These are phyloP conservation scores for Striga hermonthica DNA, from an alignment of 305 asterid species.

Conservation along the genomic window DNA sequence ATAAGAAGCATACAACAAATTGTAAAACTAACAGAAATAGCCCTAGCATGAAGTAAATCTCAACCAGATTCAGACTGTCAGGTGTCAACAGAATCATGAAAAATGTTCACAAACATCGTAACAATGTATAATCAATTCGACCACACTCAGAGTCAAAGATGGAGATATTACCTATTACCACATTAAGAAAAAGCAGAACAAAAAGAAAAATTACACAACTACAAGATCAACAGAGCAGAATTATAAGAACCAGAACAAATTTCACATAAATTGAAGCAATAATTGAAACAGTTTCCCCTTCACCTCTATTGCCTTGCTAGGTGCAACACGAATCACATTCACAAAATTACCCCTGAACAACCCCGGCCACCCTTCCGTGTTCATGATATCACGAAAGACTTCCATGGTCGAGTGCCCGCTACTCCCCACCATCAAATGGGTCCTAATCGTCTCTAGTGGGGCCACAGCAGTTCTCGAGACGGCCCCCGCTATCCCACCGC, in stretches of 20 bases:
- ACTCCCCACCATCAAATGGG: slow-evolving; percentile 95
- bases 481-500: slow-evolving; percentile 96
- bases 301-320: slow-evolving; percentile 99
- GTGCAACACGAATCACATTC: slow-evolving; percentile 92
- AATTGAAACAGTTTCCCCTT: slow-evolving; percentile 15
- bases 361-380: slow-evolving; percentile 88
- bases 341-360: slow-evolving; percentile 91
- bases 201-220: no score
- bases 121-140: no score
- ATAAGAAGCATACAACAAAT: not conserved
- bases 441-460: slow-evolving; percentile 94
- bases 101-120: no score
- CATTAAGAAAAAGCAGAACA: no score
- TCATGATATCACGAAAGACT: slow-evolving; percentile 72
- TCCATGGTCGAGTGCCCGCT: slow-evolving; percentile 71
- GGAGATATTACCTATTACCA: no score
- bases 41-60: not conserved
- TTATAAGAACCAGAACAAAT: not conserved
- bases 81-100: no score
- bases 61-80: slow-evolving; percentile 6
- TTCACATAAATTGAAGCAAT: not conserved
- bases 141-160: no score
- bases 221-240: not conserved
- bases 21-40: not conserved
- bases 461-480: slow-evolving; percentile 95